phyloP scores from a whole-genome alignment of 2,329 filamentous ascomycete species.

The Truncatella angustata region DNA sequence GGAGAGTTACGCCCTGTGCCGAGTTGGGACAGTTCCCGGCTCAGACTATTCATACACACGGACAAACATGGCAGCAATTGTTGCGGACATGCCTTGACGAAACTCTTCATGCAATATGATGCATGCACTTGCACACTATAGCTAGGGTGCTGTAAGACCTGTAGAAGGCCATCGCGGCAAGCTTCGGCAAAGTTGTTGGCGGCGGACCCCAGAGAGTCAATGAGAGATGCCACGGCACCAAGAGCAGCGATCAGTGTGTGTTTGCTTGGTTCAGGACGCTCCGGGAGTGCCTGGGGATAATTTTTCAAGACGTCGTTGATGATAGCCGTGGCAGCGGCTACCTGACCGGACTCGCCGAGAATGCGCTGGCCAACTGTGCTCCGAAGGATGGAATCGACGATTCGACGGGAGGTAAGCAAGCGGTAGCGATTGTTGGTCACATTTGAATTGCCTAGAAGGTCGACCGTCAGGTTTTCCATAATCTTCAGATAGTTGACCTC shows the following conservation, averaged over 20 bases:
- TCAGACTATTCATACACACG: constrained; percentile 94
- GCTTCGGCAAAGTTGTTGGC: constrained; percentile 74
- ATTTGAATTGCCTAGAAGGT: constrained; percentile 73
- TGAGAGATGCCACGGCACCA: constrained; percentile 75
- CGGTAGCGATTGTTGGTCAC: constrained; percentile 86
- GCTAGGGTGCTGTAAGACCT: constrained; percentile 90
- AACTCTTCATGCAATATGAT: constrained; percentile 79
- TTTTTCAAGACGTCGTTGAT: constrained; percentile 91
- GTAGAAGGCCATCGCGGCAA: constrained; percentile 82
- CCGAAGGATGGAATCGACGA: constrained; percentile 79
- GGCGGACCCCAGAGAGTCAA: constrained; percentile 78
- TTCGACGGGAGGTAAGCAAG: constrained; percentile 78
- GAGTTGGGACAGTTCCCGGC: constrained; percentile 78
- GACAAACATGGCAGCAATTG: constrained; percentile 89
- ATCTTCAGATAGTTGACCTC: constrained; percentile 81
- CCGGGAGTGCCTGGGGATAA: constrained; percentile 85
- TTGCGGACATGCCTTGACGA: constrained; percentile 87
- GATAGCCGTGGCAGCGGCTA: constrained; percentile 75
- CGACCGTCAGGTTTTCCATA: constrained; percentile 74
- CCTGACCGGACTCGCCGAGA: constrained; percentile 84
- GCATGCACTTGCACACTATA: constrained; percentile 94
- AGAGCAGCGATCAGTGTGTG: constrained; percentile 77
- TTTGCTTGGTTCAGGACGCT: constrained; percentile 85
- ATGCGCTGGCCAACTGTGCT: constrained; percentile 79
- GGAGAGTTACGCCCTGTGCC: constrained; percentile 74